These are phyloP conservation scores for Clavispora santaluciae DNA, from an alignment of 805 yeast species.

Conservation along the genomic window DNA sequence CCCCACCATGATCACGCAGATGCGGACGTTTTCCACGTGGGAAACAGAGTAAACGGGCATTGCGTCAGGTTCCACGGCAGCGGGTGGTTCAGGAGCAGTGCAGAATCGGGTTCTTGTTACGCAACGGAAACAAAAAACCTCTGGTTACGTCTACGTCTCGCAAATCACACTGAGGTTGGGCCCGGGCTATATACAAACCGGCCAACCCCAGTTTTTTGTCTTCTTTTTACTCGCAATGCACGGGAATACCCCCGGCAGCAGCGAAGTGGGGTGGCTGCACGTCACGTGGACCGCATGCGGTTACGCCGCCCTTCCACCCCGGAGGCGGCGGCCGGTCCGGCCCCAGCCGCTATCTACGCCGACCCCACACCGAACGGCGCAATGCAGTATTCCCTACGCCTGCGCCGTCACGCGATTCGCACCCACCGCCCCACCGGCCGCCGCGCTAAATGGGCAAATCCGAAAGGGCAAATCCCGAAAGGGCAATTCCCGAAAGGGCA, in stretches of 20 bases:
- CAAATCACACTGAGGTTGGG: too few species aligned
- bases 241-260: background rate
- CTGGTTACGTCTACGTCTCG: too few species aligned
- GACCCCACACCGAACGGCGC: background rate
- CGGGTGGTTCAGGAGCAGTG: too few species aligned
- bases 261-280: background rate
- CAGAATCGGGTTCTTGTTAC: too few species aligned
- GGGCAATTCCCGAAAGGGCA: too few species aligned
- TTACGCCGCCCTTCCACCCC: too few species aligned
- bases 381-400: background rate
- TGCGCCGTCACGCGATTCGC: constrained; percentile 1
- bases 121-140: too few species aligned
- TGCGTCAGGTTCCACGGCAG: background rate
- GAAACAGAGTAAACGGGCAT: constrained; percentile 58
- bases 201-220: background rate
- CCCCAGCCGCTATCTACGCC: too few species aligned
- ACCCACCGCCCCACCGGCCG: background rate
- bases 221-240: background rate
- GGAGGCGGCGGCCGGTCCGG: too few species aligned
- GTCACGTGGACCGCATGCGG: too few species aligned
- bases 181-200: background rate
- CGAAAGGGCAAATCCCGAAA: too few species aligned
- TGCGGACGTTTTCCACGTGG: constrained; percentile 65
- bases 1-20: constrained; percentile 87
- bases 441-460: too few species aligned